A percentile compares a stretch with the other conserved stretches of the same genome.
Evolutionary conservation across 768 basidiomycete species (phyloP).

Genomic region (Leccinum truebloodii): DNA sequence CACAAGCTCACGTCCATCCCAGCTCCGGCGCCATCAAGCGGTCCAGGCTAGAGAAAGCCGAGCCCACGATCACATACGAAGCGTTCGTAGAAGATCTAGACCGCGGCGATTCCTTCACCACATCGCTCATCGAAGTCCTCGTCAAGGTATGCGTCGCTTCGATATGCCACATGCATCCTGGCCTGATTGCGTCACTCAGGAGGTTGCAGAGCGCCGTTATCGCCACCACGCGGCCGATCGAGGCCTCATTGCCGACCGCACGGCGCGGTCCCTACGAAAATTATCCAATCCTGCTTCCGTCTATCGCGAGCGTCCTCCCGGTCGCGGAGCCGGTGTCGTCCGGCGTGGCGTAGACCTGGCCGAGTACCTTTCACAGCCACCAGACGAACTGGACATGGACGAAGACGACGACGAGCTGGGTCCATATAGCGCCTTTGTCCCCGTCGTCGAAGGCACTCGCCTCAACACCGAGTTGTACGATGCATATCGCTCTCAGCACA

Average conservation of each 20-base stretch:
- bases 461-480: slow-evolving; percentile 66
- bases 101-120: slow-evolving; percentile 78
- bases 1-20: slow-evolving; percentile 6
- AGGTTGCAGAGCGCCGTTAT: slow-evolving; percentile 71
- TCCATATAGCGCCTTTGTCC: slow-evolving; percentile 38
- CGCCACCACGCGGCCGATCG: slow-evolving; percentile 55
- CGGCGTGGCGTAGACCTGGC: slow-evolving; percentile 41
- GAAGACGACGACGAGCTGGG: slow-evolving; percentile 70
- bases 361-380: slow-evolving; percentile 54
- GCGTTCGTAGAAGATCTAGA: slow-evolving; percentile 76
- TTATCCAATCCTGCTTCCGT: slow-evolving; percentile 55
- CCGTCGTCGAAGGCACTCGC: slow-evolving; percentile 52
- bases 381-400: slow-evolving; percentile 58
- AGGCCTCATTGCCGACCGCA: slow-evolving; percentile 63
- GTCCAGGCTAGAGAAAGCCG: slow-evolving; percentile 60
- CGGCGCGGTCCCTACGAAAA: slow-evolving; percentile 59
- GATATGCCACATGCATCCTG: not conserved
- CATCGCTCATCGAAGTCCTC: slow-evolving; percentile 70
- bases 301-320: slow-evolving; percentile 48
- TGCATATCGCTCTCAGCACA: slow-evolving; percentile 48
- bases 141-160: slow-evolving; percentile 60
- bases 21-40: slow-evolving; percentile 76
- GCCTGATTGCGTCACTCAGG: slow-evolving; percentile 42
- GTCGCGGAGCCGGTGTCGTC: slow-evolving; percentile 35
- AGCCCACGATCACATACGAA: slow-evolving; percentile 70